phyloP scores from a whole-genome alignment of 805 yeast species.

The Candida hispaniensis region DNA sequence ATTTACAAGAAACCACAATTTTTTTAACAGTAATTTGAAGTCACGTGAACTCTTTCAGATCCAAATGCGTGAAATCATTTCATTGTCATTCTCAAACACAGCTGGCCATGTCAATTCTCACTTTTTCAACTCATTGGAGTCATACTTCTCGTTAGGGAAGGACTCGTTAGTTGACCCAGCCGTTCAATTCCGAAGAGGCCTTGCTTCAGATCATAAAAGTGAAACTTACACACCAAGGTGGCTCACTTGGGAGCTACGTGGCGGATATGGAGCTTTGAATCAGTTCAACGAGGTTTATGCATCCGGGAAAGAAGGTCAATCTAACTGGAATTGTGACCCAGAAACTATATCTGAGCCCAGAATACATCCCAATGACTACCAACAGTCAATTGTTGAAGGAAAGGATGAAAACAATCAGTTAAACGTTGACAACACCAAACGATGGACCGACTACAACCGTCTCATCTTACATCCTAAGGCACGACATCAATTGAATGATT shows the following conservation, averaged over 20 bases:
- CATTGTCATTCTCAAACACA: slow-evolving; percentile 56
- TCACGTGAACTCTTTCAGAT: no score
- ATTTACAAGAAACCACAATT: no score
- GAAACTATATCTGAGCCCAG: slow-evolving; percentile 22
- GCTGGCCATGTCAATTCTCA: slow-evolving; percentile 73
- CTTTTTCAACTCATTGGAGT: slow-evolving; percentile 70
- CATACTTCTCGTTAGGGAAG: slow-evolving; percentile 43
- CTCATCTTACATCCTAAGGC: slow-evolving; percentile 55
- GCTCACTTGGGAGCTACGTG: slow-evolving; percentile 65
- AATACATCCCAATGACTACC: slow-evolving; percentile 48
- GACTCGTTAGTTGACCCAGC: slow-evolving; percentile 34
- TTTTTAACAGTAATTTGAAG: no score
- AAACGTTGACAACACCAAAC: slow-evolving; percentile 35
- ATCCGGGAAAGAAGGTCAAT: slow-evolving; percentile 14
- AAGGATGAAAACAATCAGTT: slow-evolving; percentile 25
- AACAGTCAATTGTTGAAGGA: slow-evolving; percentile 47
- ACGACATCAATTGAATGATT: slow-evolving; percentile 43
- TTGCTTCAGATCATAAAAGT: slow-evolving; percentile 33
- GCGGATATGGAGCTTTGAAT: slow-evolving; percentile 60
- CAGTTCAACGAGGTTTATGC: slow-evolving; percentile 21
- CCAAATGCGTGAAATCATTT: slow-evolving; percentile 73
- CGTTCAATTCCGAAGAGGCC: slow-evolving; percentile 38
- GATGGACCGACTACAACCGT: slow-evolving; percentile 75
- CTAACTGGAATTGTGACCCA: slow-evolving; percentile 18
- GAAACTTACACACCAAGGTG: slow-evolving; percentile 73